A percentile compares a stretch with the other conserved stretches of the same genome.
These are phyloP conservation scores for Fibroporia radiculosa DNA, from an alignment of 768 basidiomycete species.

Conservation along the genomic window DNA sequence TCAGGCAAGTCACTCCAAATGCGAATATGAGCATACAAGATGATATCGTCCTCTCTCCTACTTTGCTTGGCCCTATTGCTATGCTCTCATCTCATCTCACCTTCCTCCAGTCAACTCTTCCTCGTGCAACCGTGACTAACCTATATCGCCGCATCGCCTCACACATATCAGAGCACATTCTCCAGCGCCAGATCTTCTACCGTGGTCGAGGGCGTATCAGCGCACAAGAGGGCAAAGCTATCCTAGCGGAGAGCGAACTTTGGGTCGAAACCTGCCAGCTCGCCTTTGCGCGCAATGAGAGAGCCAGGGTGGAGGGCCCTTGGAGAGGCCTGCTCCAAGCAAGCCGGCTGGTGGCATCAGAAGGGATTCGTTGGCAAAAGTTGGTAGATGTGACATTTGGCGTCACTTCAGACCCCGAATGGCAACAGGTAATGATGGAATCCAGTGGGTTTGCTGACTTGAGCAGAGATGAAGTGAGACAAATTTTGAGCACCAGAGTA, in stretches of 20 bases:
- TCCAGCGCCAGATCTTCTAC: constrained; percentile 77
- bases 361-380: constrained; percentile 43
- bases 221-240: constrained; percentile 47
- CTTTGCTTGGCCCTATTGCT: constrained; percentile 69
- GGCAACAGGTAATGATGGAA: constrained; percentile 48
- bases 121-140: constrained; percentile 44
- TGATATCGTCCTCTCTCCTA: constrained; percentile 52
- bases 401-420: constrained; percentile 26
- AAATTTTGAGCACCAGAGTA: constrained; percentile 41
- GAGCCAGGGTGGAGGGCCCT: constrained; percentile 51
- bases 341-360: constrained; percentile 55
- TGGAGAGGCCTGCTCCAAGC: constrained; percentile 73
- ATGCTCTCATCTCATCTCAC: constrained; percentile 74
- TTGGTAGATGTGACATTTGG: constrained; percentile 45
- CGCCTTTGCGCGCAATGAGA: constrained; percentile 42
- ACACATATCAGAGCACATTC: constrained; percentile 66
- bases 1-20: constrained; percentile 20
- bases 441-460: constrained; percentile 56
- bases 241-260: constrained; percentile 67
- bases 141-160: constrained; percentile 73
- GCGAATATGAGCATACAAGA: constrained; percentile 18
- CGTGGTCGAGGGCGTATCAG: constrained; percentile 59
- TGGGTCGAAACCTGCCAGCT: constrained; percentile 76
- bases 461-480: constrained; percentile 50
- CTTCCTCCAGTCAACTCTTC: constrained; percentile 57